These are phyloP conservation scores for Mycena venus DNA, from an alignment of 768 basidiomycete species.

Conservation along the genomic window DNA sequence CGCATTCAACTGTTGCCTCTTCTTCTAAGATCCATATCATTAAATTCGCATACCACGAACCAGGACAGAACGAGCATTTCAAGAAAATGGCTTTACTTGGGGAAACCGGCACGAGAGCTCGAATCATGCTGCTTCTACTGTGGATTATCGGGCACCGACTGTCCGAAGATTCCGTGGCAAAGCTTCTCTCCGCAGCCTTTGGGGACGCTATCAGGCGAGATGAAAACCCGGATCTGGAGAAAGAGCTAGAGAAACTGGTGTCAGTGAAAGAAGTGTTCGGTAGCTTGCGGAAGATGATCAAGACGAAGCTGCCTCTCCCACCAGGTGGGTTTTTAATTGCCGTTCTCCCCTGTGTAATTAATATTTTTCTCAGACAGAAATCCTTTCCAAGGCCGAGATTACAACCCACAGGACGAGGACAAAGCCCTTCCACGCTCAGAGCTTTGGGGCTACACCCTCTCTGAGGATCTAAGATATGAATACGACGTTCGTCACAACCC, in stretches of 20 bases:
- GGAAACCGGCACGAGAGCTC: conserved; percentile 32
- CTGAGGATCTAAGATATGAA: conserved; percentile 29
- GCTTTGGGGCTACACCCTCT: conserved; percentile 35
- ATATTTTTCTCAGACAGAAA: conserved; percentile 26
- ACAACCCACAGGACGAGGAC: conserved; percentile 31
- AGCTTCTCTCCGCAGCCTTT: conserved; percentile 34
- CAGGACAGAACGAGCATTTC: conserved; percentile 36
- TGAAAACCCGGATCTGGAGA: conserved; percentile 6
- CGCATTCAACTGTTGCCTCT: not conserved
- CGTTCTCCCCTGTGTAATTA: not conserved
- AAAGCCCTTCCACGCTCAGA: conserved; percentile 35
- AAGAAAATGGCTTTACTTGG: conserved; percentile 32
- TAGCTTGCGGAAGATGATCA: conserved; percentile 36
- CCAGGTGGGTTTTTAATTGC: not conserved
- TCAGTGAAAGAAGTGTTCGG: conserved; percentile 28
- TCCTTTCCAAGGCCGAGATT: conserved; percentile 37
- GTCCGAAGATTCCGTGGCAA: conserved; percentile 27
- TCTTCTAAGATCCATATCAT: not conserved
- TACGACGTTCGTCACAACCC: conserved; percentile 37
- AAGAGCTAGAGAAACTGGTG: conserved; percentile 16
- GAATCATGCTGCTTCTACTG: conserved; percentile 39
- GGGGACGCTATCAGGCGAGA: conserved; percentile 27
- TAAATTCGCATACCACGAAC: not conserved
- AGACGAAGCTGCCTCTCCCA: conserved; percentile 32
- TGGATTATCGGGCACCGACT: conserved; percentile 41